Evolutionary conservation across 441 rosid genomes (phyloP), one percentile per base, ranked within the genome.

Genomic region (Erodium trifolium): DNA sequence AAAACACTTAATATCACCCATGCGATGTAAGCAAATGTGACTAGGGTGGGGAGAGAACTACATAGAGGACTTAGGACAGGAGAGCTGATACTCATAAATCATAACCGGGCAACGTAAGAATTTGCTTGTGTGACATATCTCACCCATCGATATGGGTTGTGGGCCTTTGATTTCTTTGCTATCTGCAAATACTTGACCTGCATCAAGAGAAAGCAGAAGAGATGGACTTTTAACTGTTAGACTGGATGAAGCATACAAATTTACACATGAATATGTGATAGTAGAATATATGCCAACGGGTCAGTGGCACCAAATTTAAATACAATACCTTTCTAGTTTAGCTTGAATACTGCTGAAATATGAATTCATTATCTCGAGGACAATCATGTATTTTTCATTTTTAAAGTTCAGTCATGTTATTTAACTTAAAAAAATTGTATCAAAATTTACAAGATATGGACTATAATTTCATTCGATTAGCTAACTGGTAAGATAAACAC

Each of bases 171-270:
- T 76, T 92, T 94, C 96, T 92, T 92, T 47, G 97, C 96, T 80
- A 92, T 92, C 86, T 90, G 98, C 83, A 94, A 85, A 84, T 90
- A 94, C 71, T 92, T 92, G 79, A 94, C 98, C 99, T 94, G 92
- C 82, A 77, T n/a, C 57, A 49, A 62, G 51, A 76, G 59, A 66
- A 2, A 73, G 65, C 16, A 55, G 57, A 31, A 43, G 47, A 39
- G 16, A 23, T 16, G 29, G 37, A 67, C 12, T 59, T 2, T n/a
- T 49, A n/a, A 53, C 8, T 5, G 63, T 11, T 72, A 12, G 62
- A 14, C 16, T 49, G 19, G 34, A 18, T n/a, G 3, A 23, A 60
- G 18, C n/a, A 60, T 1, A 19, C 13, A 18, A 11, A 60, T 8
- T 18, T 7, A 60, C 12, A 60, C 57, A 60, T 41, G 47, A 41